A percentile compares a stretch with the other conserved stretches of the same genome.
Evolutionary conservation across 768 basidiomycete genomes (phyloP).

Genomic region (Psilocybe cyanescens): DNA sequence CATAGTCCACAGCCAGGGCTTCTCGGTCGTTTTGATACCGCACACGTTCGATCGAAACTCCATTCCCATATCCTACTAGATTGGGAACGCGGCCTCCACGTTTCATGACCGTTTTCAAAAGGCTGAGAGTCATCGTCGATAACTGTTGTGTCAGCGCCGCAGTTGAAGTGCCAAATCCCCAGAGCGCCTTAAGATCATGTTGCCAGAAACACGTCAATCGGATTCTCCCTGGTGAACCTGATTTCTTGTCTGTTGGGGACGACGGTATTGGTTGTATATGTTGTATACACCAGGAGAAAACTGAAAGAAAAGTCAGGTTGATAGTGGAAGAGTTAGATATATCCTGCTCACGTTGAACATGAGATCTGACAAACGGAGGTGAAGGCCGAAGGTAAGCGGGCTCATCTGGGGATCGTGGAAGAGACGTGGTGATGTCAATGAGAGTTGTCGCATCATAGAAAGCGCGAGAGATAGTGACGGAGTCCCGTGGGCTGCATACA

Average conservation of each 20-base stretch:
- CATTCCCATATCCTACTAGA: conserved; percentile 77
- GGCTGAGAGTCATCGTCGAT: conserved; percentile 80
- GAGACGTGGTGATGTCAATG: conserved; percentile 91
- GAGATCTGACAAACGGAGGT: conserved; percentile 90
- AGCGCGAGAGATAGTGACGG: conserved; percentile 90
- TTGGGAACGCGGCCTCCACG: conserved; percentile 78
- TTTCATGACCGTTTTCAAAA: conserved; percentile 80
- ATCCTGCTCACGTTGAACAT: conserved; percentile 62
- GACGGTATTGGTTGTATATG: conserved; percentile 44
- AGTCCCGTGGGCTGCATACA: conserved; percentile 78
- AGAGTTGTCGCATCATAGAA: conserved; percentile 81
- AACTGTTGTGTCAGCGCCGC: conserved; percentile 74
- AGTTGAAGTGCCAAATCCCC: conserved; percentile 74
- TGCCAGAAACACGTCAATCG: conserved; percentile 95
- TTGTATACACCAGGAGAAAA: conserved; percentile 96
- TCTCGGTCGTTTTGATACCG: conserved; percentile 84
- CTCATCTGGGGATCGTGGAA: conserved; percentile 89
- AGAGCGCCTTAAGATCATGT: conserved; percentile 87
- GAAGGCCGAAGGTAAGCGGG: conserved; percentile 90
- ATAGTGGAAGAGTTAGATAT: conserved; percentile 10
- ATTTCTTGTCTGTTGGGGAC: conserved; percentile 38
- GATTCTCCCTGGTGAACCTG: conserved; percentile 41
- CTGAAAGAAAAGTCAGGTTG: conserved; percentile 35
- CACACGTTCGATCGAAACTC: conserved; percentile 78
- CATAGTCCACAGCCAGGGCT: conserved; percentile 81